Evolutionary conservation across 768 basidiomycete species (phyloP).

Genomic region (Cubamyces lactineus): DNA sequence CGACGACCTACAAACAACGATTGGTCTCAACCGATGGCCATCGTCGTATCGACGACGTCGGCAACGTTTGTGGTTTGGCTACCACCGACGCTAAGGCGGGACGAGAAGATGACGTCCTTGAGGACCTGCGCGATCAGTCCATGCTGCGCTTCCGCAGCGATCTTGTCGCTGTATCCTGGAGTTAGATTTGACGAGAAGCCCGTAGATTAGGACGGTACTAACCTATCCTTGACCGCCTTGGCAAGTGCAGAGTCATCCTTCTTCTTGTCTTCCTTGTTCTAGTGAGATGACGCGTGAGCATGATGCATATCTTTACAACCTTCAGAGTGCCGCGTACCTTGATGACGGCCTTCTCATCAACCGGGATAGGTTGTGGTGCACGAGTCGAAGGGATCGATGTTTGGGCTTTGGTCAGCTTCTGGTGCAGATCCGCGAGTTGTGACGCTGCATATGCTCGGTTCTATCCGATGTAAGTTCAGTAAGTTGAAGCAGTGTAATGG

Average conservation of each 20-base stretch:
- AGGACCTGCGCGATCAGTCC: conserved; percentile 92
- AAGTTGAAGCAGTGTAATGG: no score
- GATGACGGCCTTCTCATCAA: conserved; percentile 46
- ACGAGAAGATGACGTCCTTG: conserved; percentile 89
- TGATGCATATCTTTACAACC: not conserved
- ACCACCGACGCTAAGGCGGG: conserved; percentile 36
- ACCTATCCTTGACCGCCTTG: conserved; percentile 94
- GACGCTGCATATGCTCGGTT: conserved; percentile 94
- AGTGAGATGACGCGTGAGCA: no score
- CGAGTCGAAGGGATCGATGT: conserved; percentile 59
- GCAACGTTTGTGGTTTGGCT: conserved; percentile 17
- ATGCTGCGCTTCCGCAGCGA: conserved; percentile 90
- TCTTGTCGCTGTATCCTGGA: conserved; percentile 64
- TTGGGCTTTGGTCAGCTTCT: conserved; percentile 83
- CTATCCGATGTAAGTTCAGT: conserved; percentile 44
- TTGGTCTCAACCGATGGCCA: conserved; percentile 37
- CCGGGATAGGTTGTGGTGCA: conserved; percentile 54
- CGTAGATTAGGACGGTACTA: conserved; percentile 24
- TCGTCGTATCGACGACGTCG: conserved; percentile 43
- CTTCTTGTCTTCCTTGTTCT: conserved; percentile 75
- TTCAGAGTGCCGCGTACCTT: conserved; percentile 44
- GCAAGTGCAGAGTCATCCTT: conserved; percentile 79
- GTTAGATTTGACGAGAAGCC: no score
- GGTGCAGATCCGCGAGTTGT: conserved; percentile 86
- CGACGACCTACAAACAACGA: no score